Conservation (phyloP, 192 early-diverging fungal genomes). For the Coemansia sp. region DNA sequence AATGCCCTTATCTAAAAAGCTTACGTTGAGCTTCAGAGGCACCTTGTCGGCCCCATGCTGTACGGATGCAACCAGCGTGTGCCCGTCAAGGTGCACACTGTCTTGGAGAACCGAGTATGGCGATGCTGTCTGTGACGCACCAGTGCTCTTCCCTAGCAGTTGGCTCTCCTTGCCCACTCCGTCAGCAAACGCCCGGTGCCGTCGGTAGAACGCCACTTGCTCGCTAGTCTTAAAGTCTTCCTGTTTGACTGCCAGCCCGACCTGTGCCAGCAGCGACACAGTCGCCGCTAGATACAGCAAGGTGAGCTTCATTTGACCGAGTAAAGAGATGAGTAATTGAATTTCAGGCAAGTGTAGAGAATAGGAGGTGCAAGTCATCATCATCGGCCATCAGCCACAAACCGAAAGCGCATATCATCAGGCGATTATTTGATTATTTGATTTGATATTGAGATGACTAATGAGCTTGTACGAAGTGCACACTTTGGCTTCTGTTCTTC, state of each 20-base stretch:
- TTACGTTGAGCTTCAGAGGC: conserved; percentile 44
- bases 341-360: not conserved
- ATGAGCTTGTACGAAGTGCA: not conserved
- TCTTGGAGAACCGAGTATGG: conserved; percentile 65
- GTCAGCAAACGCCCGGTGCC: conserved; percentile 86
- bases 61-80: conserved; percentile 28
- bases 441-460: not conserved
- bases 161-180: conserved; percentile 38
- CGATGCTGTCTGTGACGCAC: conserved; percentile 31
- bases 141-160: conserved; percentile 15
- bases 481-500: not conserved
- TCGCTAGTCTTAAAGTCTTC: conserved; percentile 92
- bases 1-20: conserved; percentile 58
- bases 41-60: conserved; percentile 29
- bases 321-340: not conserved
- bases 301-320: conserved; percentile 14
- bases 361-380: not conserved
- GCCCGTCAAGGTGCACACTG: conserved; percentile 56
- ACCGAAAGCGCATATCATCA: too few species aligned
- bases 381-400: not conserved
- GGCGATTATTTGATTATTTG: not conserved
- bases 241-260: conserved; percentile 60
- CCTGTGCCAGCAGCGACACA: conserved; percentile 20
- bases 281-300: conserved; percentile 24
- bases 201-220: conserved; percentile 83